A percentile compares a stretch with the other conserved stretches of the same genome.
Conservation (phyloP, 129 eudicot species). For the Scalesia atractyloides region DNA sequence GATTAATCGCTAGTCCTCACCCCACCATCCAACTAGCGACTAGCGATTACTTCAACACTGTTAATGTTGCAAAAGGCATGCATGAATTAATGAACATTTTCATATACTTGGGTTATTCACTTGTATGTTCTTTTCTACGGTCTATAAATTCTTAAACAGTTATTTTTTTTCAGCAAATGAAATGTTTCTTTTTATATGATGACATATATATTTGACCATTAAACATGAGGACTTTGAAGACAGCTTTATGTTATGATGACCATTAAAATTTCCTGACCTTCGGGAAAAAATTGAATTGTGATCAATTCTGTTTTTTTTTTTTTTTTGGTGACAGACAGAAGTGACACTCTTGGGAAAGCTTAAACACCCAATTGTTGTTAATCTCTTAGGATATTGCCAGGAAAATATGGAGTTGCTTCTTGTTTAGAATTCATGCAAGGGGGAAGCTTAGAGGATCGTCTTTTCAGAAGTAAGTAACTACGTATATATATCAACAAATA, state of each 20-base stretch:
- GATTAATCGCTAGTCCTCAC: too few species aligned
- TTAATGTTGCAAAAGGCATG: background rate
- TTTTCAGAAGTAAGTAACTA: constrained; percentile 52
- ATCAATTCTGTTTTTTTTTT: background rate
- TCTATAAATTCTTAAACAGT: background rate
- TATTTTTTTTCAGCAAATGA: background rate
- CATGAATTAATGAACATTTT: background rate
- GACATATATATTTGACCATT: background rate
- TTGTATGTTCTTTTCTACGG: background rate
- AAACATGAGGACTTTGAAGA: background rate
- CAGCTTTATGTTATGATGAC: background rate
- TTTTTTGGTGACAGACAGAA: constrained; percentile 55
- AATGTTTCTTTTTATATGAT: background rate
- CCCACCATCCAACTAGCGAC: too few species aligned
- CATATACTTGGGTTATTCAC: background rate
- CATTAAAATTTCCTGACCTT: background rate
- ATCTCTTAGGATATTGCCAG: constrained; percentile 65
- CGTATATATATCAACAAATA: background rate
- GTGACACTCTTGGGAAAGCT: constrained; percentile 63
- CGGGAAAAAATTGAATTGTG: background rate
- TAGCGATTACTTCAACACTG: too few species aligned
- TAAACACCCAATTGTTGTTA: constrained; percentile 63
- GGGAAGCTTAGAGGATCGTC: constrained; percentile 66
- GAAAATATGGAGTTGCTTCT: constrained; percentile 54
- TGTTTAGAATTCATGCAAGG: constrained; percentile 69